Base-by-base conservation (phyloP, 2,329 filamentous ascomycete genomes). In the Teratosphaeria destructans region DNA sequence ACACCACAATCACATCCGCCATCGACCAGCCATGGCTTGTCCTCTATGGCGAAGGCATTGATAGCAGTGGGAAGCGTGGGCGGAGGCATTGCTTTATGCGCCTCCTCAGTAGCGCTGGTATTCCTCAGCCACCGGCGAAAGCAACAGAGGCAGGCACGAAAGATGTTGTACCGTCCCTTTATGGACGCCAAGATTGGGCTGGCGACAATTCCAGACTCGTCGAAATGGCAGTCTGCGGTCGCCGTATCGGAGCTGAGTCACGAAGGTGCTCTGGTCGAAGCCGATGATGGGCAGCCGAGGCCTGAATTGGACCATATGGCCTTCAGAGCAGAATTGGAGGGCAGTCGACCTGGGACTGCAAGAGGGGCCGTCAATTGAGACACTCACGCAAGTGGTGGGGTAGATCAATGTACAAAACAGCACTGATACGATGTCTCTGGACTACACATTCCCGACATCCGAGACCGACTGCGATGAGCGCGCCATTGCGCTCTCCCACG, bases 271-370 rank as follows among this genome's bases (percentile, higher is more conserved):
- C 19, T 57, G 4, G 54, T 57, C 0, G 55, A 57, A 27, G 49
- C 34, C 7, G 58, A 35, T 16, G 47, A 53, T 39, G 58, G 55
- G 19, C 35, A 19, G 29, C 39, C 23, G 27, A 54, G 37, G 32
- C 58, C 58, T 12, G 54, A 57, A 23, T 14, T 57, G 55, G 54
- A 57, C 26, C 34, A 52, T 39, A 60, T 37, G 39, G 39, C 54
- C 1, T 39, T 60, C n/a, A 54, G 58, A 5, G 58, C 58, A 16
- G 58, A 60, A 27, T 35, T 60, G 55, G 57, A 54, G 49, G 57
- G 52, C 5, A 27, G 53, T n/a, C 23, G 34, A 23, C 26, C 53
- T n/a, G 53, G 53, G 53, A 29, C 26, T 37, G 27, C 53, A 26
- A 54, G 27, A 19, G 27, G 14, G 27, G 43, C n/a, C 3, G 1